A percentile compares a stretch with the other conserved stretches of the same genome.
These are phyloP conservation scores for Termitomyces sp. DNA, from an alignment of 768 basidiomycete genomes.

Conservation along the genomic window DNA sequence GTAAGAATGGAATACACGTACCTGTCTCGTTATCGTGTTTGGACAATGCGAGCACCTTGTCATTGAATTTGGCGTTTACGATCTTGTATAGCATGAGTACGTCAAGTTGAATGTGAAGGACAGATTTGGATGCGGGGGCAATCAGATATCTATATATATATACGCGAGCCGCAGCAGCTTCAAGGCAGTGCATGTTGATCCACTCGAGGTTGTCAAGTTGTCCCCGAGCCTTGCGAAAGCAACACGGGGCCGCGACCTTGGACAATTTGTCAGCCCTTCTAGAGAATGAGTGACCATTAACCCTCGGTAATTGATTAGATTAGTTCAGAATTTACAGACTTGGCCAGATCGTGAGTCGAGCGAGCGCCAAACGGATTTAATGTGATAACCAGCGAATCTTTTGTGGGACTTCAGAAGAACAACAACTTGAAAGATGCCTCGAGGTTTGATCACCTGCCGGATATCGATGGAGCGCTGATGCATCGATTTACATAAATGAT, in stretches of 20 bases:
- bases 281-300: too few relatives aligned
- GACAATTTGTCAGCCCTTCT: background rate
- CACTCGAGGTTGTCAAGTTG: background rate
- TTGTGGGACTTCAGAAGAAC: background rate
- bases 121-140: background rate
- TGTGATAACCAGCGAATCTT: background rate
- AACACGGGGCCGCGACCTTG: background rate
- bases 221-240: background rate
- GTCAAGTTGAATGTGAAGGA: background rate
- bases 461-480: too few relatives aligned
- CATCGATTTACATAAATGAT: too few relatives aligned
- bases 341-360: background rate
- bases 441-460: background rate
- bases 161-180: too few relatives aligned
- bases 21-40: conserved; percentile 4
- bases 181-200: background rate
- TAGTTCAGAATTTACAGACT: too few relatives aligned
- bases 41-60: conserved; percentile 5
- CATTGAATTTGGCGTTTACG: conserved; percentile 10
- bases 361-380: background rate
- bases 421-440: background rate
- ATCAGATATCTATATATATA: background rate
- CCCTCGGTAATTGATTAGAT: too few relatives aligned
- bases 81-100: conserved; percentile 5
- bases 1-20: background rate